These are phyloP conservation scores for Fusarium compactum DNA, from an alignment of 2,329 filamentous ascomycete species.

Conservation along the genomic window DNA sequence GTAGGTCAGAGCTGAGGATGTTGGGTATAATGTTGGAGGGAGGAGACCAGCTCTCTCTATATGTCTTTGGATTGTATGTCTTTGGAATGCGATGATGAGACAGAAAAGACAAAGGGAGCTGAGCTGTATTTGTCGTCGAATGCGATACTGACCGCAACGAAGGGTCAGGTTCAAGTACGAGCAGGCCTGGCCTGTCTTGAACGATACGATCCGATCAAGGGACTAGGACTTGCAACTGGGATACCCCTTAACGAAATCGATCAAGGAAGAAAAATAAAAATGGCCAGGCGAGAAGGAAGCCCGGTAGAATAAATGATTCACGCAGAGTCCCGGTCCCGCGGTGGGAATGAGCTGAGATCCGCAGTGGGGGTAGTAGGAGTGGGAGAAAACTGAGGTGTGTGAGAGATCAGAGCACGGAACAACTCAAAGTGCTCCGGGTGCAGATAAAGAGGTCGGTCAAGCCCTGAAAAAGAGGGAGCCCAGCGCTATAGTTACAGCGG, in stretches of 20 bases:
- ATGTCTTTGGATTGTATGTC: conserved; percentile 17
- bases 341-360: conserved; percentile 40
- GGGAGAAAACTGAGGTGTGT: not conserved
- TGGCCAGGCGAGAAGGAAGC: conserved; percentile 16
- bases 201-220: conserved; percentile 22
- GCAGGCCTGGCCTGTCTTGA: conserved; percentile 26
- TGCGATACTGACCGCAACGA: conserved; percentile 31
- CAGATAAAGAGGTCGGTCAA: conserved; percentile 21
- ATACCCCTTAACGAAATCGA: conserved; percentile 34
- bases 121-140: conserved; percentile 20
- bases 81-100: conserved; percentile 21
- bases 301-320: conserved; percentile 34
- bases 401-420: not conserved
- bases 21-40: conserved; percentile 7
- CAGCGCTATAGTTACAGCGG: conserved; percentile 35
- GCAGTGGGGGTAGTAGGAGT: conserved; percentile 27
- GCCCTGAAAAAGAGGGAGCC: conserved; percentile 31
- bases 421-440: not conserved
- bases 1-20: conserved; percentile 19
- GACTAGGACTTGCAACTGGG: conserved; percentile 20
- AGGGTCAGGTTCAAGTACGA: conserved; percentile 26
- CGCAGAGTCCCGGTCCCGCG: conserved; percentile 38
- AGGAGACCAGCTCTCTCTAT: conserved; percentile 46
- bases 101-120: conserved; percentile 15
- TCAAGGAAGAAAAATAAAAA: not conserved